phyloP scores from a whole-genome alignment of 331 rosid genomes.

The Erythrophleum ivorense region DNA sequence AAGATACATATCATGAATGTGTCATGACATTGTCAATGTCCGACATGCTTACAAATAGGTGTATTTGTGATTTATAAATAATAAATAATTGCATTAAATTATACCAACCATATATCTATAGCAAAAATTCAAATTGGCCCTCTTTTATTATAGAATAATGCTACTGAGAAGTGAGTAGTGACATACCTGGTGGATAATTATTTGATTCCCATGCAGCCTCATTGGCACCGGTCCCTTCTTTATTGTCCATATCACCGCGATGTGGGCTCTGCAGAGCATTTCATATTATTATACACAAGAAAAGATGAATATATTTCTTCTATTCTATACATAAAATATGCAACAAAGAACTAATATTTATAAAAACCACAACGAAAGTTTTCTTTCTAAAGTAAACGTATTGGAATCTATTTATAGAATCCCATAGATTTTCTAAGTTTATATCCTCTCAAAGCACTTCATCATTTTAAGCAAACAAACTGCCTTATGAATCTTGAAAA shows the following conservation, averaged over 20 bases:
- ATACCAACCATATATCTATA: background rate
- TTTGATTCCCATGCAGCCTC: slow-evolving; percentile 41
- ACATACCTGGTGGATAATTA: slow-evolving; percentile 47
- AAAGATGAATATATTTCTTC: slow-evolving; percentile 18
- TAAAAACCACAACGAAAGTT: too few relatives aligned
- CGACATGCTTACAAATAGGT: background rate
- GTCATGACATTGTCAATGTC: too few relatives aligned
- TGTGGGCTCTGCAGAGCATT: slow-evolving; percentile 44
- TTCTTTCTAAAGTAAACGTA: background rate
- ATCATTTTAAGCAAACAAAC: background rate
- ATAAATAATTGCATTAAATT: background rate
- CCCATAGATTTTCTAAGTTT: background rate
- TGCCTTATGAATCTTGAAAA: background rate
- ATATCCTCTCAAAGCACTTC: background rate
- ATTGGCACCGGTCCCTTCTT: slow-evolving; percentile 37
- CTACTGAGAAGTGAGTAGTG: slow-evolving; percentile 18
- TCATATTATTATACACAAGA: slow-evolving; percentile 22
- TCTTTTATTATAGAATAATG: slow-evolving; percentile 5
- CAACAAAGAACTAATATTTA: slow-evolving; percentile 8
- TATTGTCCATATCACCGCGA: slow-evolving; percentile 37
- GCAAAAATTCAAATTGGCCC: slow-evolving; percentile 3
- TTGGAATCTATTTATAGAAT: background rate
- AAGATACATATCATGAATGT: too few relatives aligned
- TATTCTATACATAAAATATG: slow-evolving; percentile 1
- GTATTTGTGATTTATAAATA: background rate